A percentile compares a stretch with the other conserved stretches of the same genome.
Evolutionary conservation across 352 stramenopile genomes (phyloP).

Genomic region (Phytophthora pseudosyringae): DNA sequence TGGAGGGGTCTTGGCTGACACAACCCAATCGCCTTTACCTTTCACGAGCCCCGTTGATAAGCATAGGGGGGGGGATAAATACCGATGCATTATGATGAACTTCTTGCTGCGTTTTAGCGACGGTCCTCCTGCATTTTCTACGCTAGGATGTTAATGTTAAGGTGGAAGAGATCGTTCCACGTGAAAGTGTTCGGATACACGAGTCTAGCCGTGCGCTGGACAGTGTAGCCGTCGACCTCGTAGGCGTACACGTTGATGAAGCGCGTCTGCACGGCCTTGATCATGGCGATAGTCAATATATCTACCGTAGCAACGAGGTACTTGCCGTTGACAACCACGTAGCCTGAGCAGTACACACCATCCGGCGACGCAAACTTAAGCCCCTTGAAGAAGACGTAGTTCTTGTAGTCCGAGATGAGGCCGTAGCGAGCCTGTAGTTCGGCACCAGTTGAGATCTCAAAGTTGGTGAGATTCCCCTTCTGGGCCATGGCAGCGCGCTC

Average conservation of each 20-base stretch:
- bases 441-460: constrained; percentile 44
- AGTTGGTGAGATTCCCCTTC: constrained; percentile 45
- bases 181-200: constrained; percentile 49
- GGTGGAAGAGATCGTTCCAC: constrained; percentile 41
- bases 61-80: constrained; percentile 4
- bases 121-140: neutral
- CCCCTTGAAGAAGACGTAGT: constrained; percentile 54
- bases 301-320: constrained; percentile 51
- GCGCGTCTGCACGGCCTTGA: constrained; percentile 40
- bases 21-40: neutral
- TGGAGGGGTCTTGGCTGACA: neutral
- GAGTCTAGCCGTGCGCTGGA: constrained; percentile 45
- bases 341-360: constrained; percentile 53
- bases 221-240: constrained; percentile 45
- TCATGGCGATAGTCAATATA: constrained; percentile 39
- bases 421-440: constrained; percentile 42
- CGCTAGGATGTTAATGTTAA: constrained; percentile 49
- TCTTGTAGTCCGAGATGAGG: constrained; percentile 52
- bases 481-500: constrained; percentile 31
- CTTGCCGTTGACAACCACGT: constrained; percentile 52
- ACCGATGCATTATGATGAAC: constrained; percentile 18
- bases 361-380: constrained; percentile 52
- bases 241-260: constrained; percentile 51
- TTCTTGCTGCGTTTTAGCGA: neutral
- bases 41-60: neutral